Percentiles rank a stretch among this genome's conserved stretches.
phyloP scores from a whole-genome alignment of 2,329 filamentous ascomycete genomes.

The Trichoderma sp. region DNA sequence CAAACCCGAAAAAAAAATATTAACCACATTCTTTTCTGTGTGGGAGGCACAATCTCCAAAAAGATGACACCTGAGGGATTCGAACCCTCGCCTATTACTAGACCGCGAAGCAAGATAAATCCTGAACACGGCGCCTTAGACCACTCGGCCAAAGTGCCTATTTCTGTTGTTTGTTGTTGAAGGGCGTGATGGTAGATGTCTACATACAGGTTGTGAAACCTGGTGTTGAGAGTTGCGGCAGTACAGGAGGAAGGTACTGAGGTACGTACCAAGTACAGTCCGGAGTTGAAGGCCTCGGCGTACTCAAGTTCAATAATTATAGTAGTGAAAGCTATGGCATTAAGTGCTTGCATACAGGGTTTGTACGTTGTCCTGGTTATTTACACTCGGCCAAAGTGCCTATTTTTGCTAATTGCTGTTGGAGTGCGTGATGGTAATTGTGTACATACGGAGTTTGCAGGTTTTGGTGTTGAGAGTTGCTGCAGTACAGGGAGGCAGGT shows the following conservation, averaged over 20 bases:
- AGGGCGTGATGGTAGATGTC: background rate
- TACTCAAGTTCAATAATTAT: too few relatives aligned
- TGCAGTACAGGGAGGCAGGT: too few relatives aligned
- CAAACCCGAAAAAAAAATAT: background rate
- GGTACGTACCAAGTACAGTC: background rate
- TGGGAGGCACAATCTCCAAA: background rate
- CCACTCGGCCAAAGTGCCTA: conserved; percentile 33
- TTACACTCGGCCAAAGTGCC: too few relatives aligned
- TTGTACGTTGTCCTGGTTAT: background rate
- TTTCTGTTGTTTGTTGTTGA: background rate
- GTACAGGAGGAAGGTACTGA: background rate
- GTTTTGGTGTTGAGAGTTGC: too few relatives aligned
- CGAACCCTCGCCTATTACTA: conserved; percentile 37
- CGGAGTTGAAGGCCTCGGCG: too few relatives aligned
- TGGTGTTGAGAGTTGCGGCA: background rate
- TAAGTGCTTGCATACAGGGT: background rate
- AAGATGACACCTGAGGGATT: conserved; percentile 36
- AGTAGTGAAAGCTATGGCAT: background rate
- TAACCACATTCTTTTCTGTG: background rate
- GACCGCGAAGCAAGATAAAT: conserved; percentile 28
- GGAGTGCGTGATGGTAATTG: too few relatives aligned
- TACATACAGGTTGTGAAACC: background rate
- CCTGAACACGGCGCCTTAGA: conserved; percentile 31
- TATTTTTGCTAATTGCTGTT: too few relatives aligned
- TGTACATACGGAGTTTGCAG: too few relatives aligned